Evolutionary conservation across 1,284 basidiomycete genomes (phyloP).

Genomic region (Apiotrichum domesticum): DNA sequence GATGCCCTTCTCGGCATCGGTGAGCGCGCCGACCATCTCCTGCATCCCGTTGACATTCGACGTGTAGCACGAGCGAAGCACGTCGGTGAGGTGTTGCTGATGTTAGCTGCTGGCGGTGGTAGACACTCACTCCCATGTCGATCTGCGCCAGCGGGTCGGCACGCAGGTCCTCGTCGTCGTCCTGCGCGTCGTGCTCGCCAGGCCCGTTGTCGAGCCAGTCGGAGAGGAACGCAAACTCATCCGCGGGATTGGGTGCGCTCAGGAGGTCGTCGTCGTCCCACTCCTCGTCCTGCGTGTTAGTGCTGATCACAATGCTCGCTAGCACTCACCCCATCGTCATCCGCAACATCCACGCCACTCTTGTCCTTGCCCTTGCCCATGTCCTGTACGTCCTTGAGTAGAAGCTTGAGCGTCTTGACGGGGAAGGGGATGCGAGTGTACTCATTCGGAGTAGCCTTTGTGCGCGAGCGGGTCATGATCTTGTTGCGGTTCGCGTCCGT

Average conservation of each 20-base stretch:
- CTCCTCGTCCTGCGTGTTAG: slow-evolving; percentile 61
- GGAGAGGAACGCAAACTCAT: slow-evolving; percentile 50
- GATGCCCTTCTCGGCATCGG: slow-evolving; percentile 62
- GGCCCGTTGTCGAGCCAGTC: slow-evolving; percentile 59
- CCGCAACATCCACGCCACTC: slow-evolving; percentile 52
- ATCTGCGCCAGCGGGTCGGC: slow-evolving; percentile 81
- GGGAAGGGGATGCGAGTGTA: slow-evolving; percentile 82
- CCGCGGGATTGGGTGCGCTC: slow-evolving; percentile 33
- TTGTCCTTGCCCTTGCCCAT: slow-evolving; percentile 61
- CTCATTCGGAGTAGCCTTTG: slow-evolving; percentile 73
- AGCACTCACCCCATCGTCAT: slow-evolving; percentile 56
- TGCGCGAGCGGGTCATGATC: slow-evolving; percentile 91
- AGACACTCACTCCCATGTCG: slow-evolving; percentile 61
- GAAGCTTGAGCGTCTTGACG: slow-evolving; percentile 81
- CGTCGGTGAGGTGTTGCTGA: slow-evolving; percentile 29
- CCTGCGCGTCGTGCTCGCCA: slow-evolving; percentile 60
- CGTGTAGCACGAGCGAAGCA: slow-evolving; percentile 64
- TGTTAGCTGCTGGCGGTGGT: background rate
- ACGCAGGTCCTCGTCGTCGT: slow-evolving; percentile 84
- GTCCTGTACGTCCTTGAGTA: slow-evolving; percentile 70
- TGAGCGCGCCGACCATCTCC: slow-evolving; percentile 59
- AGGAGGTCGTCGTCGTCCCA: slow-evolving; percentile 74
- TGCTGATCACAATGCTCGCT: slow-evolving; percentile 7
- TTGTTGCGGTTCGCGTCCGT: slow-evolving; percentile 70
- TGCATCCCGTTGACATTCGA: slow-evolving; percentile 63